These are phyloP conservation scores for Alternaria solani DNA, from an alignment of 2,329 filamentous ascomycete species.

Conservation along the genomic window DNA sequence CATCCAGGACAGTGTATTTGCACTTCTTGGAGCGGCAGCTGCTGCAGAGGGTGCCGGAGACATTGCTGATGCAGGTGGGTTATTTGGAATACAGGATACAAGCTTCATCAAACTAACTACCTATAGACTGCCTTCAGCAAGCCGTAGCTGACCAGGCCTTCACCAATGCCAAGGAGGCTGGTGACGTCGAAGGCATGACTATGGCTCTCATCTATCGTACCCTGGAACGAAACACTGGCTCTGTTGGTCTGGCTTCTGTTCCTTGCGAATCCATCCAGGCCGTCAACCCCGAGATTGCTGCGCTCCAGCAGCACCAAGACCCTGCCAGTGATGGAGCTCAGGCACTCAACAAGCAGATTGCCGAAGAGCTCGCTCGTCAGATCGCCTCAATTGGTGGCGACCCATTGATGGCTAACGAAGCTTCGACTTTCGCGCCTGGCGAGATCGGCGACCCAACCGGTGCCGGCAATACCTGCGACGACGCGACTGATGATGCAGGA, in stretches of 20 bases:
- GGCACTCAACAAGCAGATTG: slow-evolving; percentile 67
- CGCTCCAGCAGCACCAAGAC: slow-evolving; percentile 71
- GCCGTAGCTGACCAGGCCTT: slow-evolving; percentile 66
- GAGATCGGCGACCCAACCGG: slow-evolving; percentile 60
- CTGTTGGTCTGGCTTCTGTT: slow-evolving; percentile 65
- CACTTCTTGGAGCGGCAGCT: slow-evolving; percentile 61
- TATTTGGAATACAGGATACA: background rate
- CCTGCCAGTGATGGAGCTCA: slow-evolving; percentile 67
- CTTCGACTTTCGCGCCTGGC: slow-evolving; percentile 70
- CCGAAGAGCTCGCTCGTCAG: slow-evolving; percentile 66
- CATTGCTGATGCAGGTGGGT: slow-evolving; percentile 56
- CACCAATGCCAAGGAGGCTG: slow-evolving; percentile 64
- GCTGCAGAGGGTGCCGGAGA: slow-evolving; percentile 59
- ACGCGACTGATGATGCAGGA: slow-evolving; percentile 56
- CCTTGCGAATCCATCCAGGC: slow-evolving; percentile 64
- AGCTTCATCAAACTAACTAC: slow-evolving; percentile 16
- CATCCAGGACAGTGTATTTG: slow-evolving; percentile 61
- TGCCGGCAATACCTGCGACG: slow-evolving; percentile 63
- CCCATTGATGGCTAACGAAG: slow-evolving; percentile 66
- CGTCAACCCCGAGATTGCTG: slow-evolving; percentile 71
- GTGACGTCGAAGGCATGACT: slow-evolving; percentile 63
- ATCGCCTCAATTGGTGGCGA: slow-evolving; percentile 69
- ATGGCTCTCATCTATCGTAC: slow-evolving; percentile 63
- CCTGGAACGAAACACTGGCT: slow-evolving; percentile 68
- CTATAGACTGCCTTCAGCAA: slow-evolving; percentile 65